phyloP scores from a whole-genome alignment of 2,329 filamentous ascomycete genomes.

The Aureobasidium melanogenum region DNA sequence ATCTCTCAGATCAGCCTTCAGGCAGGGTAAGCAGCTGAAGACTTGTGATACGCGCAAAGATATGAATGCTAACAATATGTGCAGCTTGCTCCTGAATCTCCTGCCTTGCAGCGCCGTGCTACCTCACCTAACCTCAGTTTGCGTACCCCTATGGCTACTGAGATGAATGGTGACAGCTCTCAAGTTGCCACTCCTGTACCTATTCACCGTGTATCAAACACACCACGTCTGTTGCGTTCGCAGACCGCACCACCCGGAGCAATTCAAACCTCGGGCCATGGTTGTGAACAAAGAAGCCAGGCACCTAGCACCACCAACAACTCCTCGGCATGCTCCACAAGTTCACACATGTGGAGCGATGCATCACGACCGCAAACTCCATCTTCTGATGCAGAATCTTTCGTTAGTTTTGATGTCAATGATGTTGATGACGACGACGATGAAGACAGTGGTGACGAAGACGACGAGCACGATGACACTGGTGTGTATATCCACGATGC shows the following conservation, averaged over 20 bases:
- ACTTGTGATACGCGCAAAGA: neutral
- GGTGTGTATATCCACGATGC: neutral
- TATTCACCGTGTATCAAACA: constrained; percentile 11
- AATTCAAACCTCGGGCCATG: constrained; percentile 14
- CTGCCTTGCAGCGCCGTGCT: neutral
- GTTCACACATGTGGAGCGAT: constrained; percentile 21
- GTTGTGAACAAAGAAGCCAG: constrained; percentile 13
- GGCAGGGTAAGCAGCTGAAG: neutral
- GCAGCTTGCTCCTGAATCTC: constrained; percentile 9
- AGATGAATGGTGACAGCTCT: neutral
- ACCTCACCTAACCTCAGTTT: constrained; percentile 6
- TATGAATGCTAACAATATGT: neutral
- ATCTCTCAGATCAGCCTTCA: constrained; percentile 6
- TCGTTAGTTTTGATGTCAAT: constrained; percentile 13
- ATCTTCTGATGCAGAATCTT: constrained; percentile 11
- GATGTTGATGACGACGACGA: constrained; percentile 4
- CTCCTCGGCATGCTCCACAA: constrained; percentile 11
- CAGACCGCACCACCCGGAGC: constrained; percentile 20
- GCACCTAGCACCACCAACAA: constrained; percentile 7
- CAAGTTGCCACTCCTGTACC: constrained; percentile 12
- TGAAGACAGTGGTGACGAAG: neutral
- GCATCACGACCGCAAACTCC: constrained; percentile 23
- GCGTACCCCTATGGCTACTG: neutral
- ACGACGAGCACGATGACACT: neutral
- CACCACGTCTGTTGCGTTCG: constrained; percentile 19